Evolutionary conservation across 345 rosid species (phyloP), one percentile per base, ranked within the genome.

Genomic region (Theobroma cacao): DNA sequence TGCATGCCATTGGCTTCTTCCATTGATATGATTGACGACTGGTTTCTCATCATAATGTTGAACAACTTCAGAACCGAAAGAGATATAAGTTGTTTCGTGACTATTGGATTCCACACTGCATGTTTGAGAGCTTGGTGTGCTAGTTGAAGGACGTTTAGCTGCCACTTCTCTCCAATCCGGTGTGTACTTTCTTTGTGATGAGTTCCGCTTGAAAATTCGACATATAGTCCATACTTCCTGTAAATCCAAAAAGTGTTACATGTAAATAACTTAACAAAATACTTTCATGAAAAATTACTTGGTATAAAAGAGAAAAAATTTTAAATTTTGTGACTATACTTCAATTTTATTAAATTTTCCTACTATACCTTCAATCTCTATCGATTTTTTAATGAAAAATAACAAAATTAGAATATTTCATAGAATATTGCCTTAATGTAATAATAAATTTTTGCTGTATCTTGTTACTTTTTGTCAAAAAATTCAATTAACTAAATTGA

Each of bases 181-280:
- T 34, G 81, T 83, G 88, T 88, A 86, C 70, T 88, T 90, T 67
- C 77, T 85, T 75, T 85, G 83, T 0, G 91, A 79, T 20, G 75
- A 81, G 58, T 77, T 87, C 76, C 99, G 82, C 87, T 92, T 92
- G 85, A 93, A 91, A 53, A 95, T 93, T 63, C 95, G 80, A 30
- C 98, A 95, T 20, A 95, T 73, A 0, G 98, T 95, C 98, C 97
- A 95, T 5, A 95, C 97, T 84, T 95, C 99, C 98, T 93, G 90
- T 9, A 78, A 43, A 14, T 12, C 17, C 3, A 14, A 59, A 58
- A 2, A 18, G 0, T 26, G 28, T 14, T 15, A 67, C 5, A 24
- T n/a, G 6, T 22, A 2, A 9, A 60, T 13, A 1, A 14, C 15
- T 56, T 59, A 41, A 6, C 1, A 7, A 5, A 6, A 2, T 4